phyloP scores from a whole-genome alignment of 2,329 filamentous ascomycete species.

The Gnomoniopsis sp. region DNA sequence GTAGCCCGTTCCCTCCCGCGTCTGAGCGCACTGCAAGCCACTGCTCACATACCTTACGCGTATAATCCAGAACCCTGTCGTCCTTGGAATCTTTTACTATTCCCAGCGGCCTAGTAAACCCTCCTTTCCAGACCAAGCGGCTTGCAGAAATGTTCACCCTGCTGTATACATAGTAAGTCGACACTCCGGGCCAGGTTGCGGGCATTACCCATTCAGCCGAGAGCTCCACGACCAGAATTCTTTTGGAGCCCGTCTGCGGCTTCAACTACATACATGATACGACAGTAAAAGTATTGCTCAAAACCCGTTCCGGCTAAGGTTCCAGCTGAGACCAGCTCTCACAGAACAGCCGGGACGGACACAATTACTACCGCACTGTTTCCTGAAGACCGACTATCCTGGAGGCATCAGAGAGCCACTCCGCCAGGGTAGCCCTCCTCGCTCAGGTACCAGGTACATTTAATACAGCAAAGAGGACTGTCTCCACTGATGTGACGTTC shows the following conservation, averaged over 20 bases:
- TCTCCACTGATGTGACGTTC: slow-evolving; percentile 25
- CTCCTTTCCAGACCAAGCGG: not conserved
- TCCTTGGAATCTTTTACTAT: too few relatives aligned
- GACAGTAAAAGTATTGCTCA: not conserved
- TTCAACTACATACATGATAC: slow-evolving; percentile 5
- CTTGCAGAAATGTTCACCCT: slow-evolving; percentile 16
- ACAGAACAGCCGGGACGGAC: slow-evolving; percentile 13
- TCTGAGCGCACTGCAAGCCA: not conserved
- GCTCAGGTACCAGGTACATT: slow-evolving; percentile 37
- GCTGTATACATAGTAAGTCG: slow-evolving; percentile 23
- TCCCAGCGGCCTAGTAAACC: not conserved
- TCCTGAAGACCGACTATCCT: slow-evolving; percentile 30
- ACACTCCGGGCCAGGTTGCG: slow-evolving; percentile 38
- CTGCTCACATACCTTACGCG: not conserved
- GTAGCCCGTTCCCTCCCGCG: not conserved
- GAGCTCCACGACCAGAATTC: slow-evolving; percentile 35
- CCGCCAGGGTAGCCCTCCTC: slow-evolving; percentile 30
- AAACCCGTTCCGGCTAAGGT: slow-evolving; percentile 32
- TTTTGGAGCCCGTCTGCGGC: slow-evolving; percentile 30
- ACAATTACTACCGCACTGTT: slow-evolving; percentile 23
- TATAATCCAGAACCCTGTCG: not conserved
- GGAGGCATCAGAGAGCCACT: slow-evolving; percentile 32
- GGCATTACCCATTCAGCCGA: slow-evolving; percentile 50
- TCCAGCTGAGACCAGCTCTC: slow-evolving; percentile 10
- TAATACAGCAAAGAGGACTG: slow-evolving; percentile 20